Evolutionary conservation across 441 rosid species (phyloP), one percentile per base, ranked within the genome.

Genomic region (Bruguiera hainesii): DNA sequence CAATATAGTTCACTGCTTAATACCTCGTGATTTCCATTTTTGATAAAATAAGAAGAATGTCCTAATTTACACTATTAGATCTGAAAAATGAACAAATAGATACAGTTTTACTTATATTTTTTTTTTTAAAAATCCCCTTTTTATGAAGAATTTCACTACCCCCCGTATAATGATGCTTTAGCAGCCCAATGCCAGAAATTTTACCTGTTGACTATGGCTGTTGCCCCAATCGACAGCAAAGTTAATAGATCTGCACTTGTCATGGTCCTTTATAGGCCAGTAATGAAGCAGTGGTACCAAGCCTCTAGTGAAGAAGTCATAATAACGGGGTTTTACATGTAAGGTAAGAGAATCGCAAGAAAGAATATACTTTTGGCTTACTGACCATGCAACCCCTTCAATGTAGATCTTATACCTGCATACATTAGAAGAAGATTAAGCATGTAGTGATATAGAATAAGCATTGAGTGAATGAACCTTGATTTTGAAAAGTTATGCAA

Each of bases 401-500:
- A 55, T 55, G 58, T 55, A 55, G 58, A 55, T 55, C 58, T 55
- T 55, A 26, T 55, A 55, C 58, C 58, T 55, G 58, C 58, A 55
- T 55, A 15, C 25, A 10, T 30, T 55, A 55, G 16, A 55, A 55
- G 29, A 13, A 42, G 13, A 42, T 9, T 3, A 42, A 13, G 48
- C 48, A 42, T 13, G 48, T 4, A 13, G 48, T 16, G 4, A 42
- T 13, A 42, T 42, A 42, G 48, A 13, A 13, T n/a, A 11, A 18
- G 48, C 48, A 42, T 42, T 42, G 48, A 42, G 48, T 13, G 48
- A 42, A 37, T 13, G 48, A 42, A 37, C 46, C 46, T 10, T 37
- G 46, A 37, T 2, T 37, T 37, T 10, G 46, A 37, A 37, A 10
- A 37, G 46, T 2, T 11, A 37, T 3, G 18, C 56, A 7, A 21